Percentiles rank a stretch among this genome's conserved stretches.
Conservation (phyloP, 345 rosid species). For the Lagerstroemia speciosa region DNA sequence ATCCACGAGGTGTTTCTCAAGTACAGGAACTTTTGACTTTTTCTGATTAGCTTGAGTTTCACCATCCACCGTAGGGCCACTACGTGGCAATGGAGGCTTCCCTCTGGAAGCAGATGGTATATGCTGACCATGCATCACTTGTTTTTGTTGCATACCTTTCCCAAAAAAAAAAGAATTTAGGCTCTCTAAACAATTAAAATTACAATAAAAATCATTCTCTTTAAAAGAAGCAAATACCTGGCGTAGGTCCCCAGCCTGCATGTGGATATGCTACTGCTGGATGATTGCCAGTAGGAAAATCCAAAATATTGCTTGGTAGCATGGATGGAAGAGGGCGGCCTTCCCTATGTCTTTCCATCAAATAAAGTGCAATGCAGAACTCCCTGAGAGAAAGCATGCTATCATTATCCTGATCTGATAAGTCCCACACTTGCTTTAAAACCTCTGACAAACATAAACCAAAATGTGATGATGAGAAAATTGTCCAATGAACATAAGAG, state of each 20-base stretch:
- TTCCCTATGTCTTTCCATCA: constrained; percentile 93
- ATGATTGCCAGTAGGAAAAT: constrained; percentile 43
- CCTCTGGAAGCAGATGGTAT: constrained; percentile 48
- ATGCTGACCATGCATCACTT: constrained; percentile 35
- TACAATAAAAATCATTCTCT: background rate
- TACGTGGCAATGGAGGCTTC: constrained; percentile 79
- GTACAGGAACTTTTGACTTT: constrained; percentile 66
- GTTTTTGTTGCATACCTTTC: constrained; percentile 60
- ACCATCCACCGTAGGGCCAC: constrained; percentile 55
- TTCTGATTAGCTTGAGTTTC: constrained; percentile 41
- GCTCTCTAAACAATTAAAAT: background rate
- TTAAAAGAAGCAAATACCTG: constrained; percentile 33
- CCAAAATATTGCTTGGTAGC: constrained; percentile 57
- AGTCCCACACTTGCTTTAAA: constrained; percentile 89
- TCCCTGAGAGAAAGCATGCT: constrained; percentile 96
- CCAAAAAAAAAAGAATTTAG: constrained; percentile 7
- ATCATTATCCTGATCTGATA: constrained; percentile 96
- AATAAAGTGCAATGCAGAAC: constrained; percentile 87
- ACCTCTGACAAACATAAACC: constrained; percentile 63
- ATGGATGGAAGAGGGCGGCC: constrained; percentile 81
- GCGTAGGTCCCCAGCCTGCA: constrained; percentile 50
- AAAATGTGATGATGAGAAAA: constrained; percentile 9
- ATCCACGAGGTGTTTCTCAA: constrained; percentile 75
- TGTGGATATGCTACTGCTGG: constrained; percentile 38
- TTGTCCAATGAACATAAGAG: constrained; percentile 1